Percentiles rank a stretch among this genome's conserved stretches.
Evolutionary conservation across 2,329 filamentous ascomycete genomes (phyloP).

Genomic region (Aspergillus japonicus): DNA sequence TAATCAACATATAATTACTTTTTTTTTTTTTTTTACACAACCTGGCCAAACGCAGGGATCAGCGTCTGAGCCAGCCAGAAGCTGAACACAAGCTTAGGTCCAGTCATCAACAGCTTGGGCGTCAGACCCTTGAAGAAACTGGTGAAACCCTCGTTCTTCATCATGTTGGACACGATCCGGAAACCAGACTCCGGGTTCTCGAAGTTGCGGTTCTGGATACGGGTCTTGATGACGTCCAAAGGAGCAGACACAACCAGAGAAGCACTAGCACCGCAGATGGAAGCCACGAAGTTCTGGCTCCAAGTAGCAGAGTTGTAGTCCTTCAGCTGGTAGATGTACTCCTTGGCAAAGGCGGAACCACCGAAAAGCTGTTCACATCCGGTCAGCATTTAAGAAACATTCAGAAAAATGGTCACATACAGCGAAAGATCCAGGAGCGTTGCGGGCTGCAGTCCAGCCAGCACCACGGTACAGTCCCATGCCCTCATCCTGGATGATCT

Average conservation of each 20-base stretch:
- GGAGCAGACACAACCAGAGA: conserved; percentile 96
- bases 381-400: conserved; percentile 13
- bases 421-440: conserved; percentile 94
- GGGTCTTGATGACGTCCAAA: conserved; percentile 95
- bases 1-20: conserved; percentile 16
- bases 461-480: conserved; percentile 94
- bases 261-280: conserved; percentile 89
- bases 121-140: conserved; percentile 98
- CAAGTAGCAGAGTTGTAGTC: conserved; percentile 96
- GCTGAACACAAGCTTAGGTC: conserved; percentile 97
- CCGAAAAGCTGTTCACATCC: conserved; percentile 73
- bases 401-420: conserved; percentile 55
- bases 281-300: conserved; percentile 96
- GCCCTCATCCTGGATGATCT: conserved; percentile 88
- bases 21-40: conserved; percentile 47
- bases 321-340: conserved; percentile 82
- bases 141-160: conserved; percentile 77
- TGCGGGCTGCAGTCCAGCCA: conserved; percentile 96
- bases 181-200: conserved; percentile 95
- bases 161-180: conserved; percentile 89
- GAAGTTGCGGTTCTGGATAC: conserved; percentile 98
- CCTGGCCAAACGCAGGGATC: conserved; percentile 83
- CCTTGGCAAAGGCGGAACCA: conserved; percentile 94
- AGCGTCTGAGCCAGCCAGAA: conserved; percentile 99
- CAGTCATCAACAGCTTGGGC: conserved; percentile 98